Evolutionary conservation across 83 land plant genomes (phyloP).

Genomic region (Isoetes engelmannii): DNA sequence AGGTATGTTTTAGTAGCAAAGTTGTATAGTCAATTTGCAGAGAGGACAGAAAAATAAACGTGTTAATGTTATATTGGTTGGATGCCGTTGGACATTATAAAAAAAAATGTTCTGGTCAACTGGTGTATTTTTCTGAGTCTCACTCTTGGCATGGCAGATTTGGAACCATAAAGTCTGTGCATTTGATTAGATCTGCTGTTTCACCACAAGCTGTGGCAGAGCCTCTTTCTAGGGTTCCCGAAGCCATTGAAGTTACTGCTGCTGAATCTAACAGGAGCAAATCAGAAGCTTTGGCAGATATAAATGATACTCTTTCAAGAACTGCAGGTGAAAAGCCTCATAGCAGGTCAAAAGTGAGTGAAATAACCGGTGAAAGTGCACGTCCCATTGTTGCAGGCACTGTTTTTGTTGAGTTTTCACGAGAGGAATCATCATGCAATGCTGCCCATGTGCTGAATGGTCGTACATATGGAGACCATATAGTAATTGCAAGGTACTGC

Average conservation of each 20-base stretch:
- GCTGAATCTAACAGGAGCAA: neutral
- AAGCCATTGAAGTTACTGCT: neutral
- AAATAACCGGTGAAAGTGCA: neutral
- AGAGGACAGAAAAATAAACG: too few relatives aligned
- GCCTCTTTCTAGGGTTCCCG: neutral
- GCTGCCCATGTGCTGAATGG: constrained; percentile 88
- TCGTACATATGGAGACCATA: constrained; percentile 52
- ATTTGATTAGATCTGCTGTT: constrained; percentile 33
- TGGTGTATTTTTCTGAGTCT: too few relatives aligned
- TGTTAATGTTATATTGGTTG: too few relatives aligned
- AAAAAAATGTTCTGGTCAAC: too few relatives aligned
- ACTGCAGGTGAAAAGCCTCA: neutral
- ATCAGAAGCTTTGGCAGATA: neutral
- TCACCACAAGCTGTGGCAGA: neutral
- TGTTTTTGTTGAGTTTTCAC: constrained; percentile 62
- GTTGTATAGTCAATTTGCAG: too few relatives aligned
- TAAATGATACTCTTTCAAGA: neutral
- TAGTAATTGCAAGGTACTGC: constrained; percentile 27
- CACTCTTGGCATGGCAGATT: constrained; percentile 40
- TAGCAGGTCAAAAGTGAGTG: neutral
- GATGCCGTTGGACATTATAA: too few relatives aligned
- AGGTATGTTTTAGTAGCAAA: constrained; percentile 37
- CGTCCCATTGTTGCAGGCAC: constrained; percentile 24
- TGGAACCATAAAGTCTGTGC: constrained; percentile 78
- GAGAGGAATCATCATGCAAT: constrained; percentile 57